A percentile compares a stretch with the other conserved stretches of the same genome.
phyloP scores from a whole-genome alignment of 805 yeast genomes.

The Cyberlindnera euphorbiiphila region DNA sequence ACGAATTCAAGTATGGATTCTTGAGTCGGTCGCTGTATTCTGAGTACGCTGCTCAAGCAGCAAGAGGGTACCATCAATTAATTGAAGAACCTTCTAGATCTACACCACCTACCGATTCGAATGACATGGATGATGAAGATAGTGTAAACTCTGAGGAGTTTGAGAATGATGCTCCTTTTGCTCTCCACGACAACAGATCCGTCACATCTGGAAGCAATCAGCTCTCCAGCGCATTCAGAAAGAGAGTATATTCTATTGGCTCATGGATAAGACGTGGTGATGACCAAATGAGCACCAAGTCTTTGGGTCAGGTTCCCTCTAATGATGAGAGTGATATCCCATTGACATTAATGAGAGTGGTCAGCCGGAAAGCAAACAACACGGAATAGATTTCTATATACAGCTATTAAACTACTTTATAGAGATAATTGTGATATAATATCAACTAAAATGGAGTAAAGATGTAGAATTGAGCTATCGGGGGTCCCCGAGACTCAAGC shows the following conservation, averaged over 20 bases:
- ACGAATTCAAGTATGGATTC: constrained; percentile 48
- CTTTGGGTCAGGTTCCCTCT: constrained; percentile 24
- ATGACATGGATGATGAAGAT: constrained; percentile 6
- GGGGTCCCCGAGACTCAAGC: too few species aligned
- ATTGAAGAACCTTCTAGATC: constrained; percentile 2
- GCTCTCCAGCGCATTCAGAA: constrained; percentile 30
- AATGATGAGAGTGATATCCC: constrained; percentile 32
- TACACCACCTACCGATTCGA: too few species aligned
- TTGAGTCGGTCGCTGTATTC: constrained; percentile 43
- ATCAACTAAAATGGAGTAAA: too few species aligned
- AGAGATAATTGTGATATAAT: too few species aligned
- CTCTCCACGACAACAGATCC: constrained; percentile 6
- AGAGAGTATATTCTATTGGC: constrained; percentile 35
- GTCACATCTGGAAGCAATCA: not conserved
- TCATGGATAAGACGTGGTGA: constrained; percentile 28
- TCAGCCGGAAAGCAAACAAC: constrained; percentile 20
- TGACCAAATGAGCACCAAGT: constrained; percentile 19
- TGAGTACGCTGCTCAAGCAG: constrained; percentile 40
- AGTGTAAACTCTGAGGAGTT: constrained; percentile 5
- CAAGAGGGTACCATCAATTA: constrained; percentile 29
- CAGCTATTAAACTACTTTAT: too few species aligned
- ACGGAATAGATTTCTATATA: too few species aligned
- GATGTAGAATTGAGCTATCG: too few species aligned
- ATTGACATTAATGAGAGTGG: constrained; percentile 35
- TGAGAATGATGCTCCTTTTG: constrained; percentile 11